These are phyloP conservation scores for Platanthera guangdongensis DNA, from an alignment of 106 monocot genomes.

Conservation along the genomic window DNA sequence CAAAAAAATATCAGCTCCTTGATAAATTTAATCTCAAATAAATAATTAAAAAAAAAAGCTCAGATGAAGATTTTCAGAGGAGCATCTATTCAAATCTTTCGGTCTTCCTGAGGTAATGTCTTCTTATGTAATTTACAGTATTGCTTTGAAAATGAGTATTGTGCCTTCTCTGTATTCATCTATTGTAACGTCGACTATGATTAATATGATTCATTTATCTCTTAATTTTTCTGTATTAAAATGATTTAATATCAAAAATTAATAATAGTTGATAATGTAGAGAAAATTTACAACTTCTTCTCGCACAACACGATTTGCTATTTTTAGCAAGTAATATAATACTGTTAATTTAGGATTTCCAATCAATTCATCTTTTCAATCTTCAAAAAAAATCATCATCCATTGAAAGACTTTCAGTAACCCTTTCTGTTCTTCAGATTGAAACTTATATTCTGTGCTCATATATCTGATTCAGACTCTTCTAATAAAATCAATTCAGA, in stretches of 20 bases:
- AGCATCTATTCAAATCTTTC: conserved; percentile 26
- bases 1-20: too few species aligned
- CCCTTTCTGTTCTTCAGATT: background rate
- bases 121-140: background rate
- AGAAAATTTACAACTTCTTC: too few species aligned
- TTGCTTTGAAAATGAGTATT: too few species aligned
- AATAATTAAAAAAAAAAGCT: conserved; percentile 37
- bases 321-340: background rate
- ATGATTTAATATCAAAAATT: too few species aligned
- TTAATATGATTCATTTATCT: background rate
- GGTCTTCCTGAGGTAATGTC: conserved; percentile 28
- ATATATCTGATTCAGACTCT: background rate
- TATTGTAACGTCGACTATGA: background rate
- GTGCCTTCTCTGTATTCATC: background rate
- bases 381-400: too few species aligned
- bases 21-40: too few species aligned
- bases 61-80: conserved; percentile 30
- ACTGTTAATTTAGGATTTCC: background rate
- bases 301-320: too few species aligned
- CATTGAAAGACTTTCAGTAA: too few species aligned
- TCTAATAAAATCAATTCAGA: too few species aligned
- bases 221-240: conserved; percentile 5
- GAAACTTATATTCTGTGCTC: background rate
- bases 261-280: too few species aligned
- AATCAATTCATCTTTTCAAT: background rate